A percentile compares a stretch with the other conserved stretches of the same genome.
Evolutionary conservation across 2,329 filamentous ascomycete genomes (phyloP).

Genomic region (Verticillium longisporum): DNA sequence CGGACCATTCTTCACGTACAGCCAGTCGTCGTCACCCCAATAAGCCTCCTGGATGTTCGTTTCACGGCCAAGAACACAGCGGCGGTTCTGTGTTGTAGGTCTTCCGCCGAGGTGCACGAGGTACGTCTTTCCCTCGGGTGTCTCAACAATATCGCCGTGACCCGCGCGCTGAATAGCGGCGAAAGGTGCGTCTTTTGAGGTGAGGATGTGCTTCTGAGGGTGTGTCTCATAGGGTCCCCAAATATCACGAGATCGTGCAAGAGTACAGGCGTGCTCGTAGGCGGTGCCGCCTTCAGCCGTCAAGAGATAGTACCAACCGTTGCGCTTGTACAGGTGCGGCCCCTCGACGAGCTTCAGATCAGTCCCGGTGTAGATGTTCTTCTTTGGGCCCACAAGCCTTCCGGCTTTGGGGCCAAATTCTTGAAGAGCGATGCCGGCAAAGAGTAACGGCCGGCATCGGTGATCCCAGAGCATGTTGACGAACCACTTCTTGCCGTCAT

Average conservation of each 20-base stretch:
- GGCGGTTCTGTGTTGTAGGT: slow-evolving; percentile 41
- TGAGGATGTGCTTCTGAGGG: slow-evolving; percentile 50
- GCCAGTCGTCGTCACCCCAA: slow-evolving; percentile 58
- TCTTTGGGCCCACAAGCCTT: slow-evolving; percentile 46
- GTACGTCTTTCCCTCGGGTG: slow-evolving; percentile 43
- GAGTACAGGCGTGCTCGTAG: slow-evolving; percentile 53
- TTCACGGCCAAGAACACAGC: slow-evolving; percentile 49
- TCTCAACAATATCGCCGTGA: slow-evolving; percentile 48
- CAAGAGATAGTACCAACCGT: slow-evolving; percentile 53
- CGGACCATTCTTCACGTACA: slow-evolving; percentile 53
- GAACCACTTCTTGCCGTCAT: slow-evolving; percentile 49
- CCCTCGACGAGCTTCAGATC: slow-evolving; percentile 49
- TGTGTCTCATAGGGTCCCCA: slow-evolving; percentile 58
- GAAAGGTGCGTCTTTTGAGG: slow-evolving; percentile 41
- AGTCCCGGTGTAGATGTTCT: slow-evolving; percentile 49
- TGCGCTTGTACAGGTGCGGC: slow-evolving; percentile 51
- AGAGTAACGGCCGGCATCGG: slow-evolving; percentile 37
- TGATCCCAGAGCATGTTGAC: slow-evolving; percentile 52
- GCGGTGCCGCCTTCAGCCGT: slow-evolving; percentile 56
- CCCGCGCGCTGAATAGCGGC: slow-evolving; percentile 45
- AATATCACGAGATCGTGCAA: slow-evolving; percentile 43
- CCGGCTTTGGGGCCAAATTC: slow-evolving; percentile 44
- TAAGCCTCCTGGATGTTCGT: slow-evolving; percentile 52
- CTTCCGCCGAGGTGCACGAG: slow-evolving; percentile 47
- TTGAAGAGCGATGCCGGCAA: slow-evolving; percentile 52